Percentiles rank a stretch among this genome's conserved stretches.
Evolutionary conservation across 768 basidiomycete species (phyloP).

Genomic region (Lentinula edodes): DNA sequence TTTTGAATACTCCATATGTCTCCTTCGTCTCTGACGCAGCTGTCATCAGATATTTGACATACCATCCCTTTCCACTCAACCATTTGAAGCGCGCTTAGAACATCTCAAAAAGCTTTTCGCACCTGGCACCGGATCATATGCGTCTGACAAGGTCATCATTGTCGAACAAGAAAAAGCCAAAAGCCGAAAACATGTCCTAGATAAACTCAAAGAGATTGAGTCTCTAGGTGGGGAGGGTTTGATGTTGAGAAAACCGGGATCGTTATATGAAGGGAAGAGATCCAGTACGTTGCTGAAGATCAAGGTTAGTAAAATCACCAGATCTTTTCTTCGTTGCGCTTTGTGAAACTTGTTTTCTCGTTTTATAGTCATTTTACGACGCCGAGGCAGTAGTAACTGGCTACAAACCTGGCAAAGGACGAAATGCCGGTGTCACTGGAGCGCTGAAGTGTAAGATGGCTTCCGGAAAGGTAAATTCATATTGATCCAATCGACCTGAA

Average conservation of each 20-base stretch:
- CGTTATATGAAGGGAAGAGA: slow-evolving; percentile 46
- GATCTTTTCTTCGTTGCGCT: background rate
- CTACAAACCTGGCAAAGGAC: slow-evolving; percentile 49
- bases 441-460: slow-evolving; percentile 54
- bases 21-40: background rate
- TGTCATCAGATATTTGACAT: slow-evolving; percentile 48
- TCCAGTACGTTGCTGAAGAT: slow-evolving; percentile 48
- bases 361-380: slow-evolving; percentile 47
- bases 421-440: slow-evolving; percentile 41
- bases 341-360: too few relatives aligned
- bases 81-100: slow-evolving; percentile 48
- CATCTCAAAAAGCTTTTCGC: slow-evolving; percentile 42
- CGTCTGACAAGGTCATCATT: slow-evolving; percentile 35
- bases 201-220: slow-evolving; percentile 51
- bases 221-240: slow-evolving; percentile 51
- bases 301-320: slow-evolving; percentile 29
- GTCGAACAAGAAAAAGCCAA: slow-evolving; percentile 43
- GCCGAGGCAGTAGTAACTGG: slow-evolving; percentile 57
- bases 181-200: slow-evolving; percentile 44
- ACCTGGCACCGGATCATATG: slow-evolving; percentile 32
- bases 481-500: background rate
- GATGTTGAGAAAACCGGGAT: slow-evolving; percentile 48
- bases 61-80: slow-evolving; percentile 38
- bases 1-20: background rate
- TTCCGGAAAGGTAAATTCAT: slow-evolving; percentile 43